These are phyloP conservation scores for Arachis hypogaea DNA, from an alignment of 306 rosid species.

Conservation along the genomic window DNA sequence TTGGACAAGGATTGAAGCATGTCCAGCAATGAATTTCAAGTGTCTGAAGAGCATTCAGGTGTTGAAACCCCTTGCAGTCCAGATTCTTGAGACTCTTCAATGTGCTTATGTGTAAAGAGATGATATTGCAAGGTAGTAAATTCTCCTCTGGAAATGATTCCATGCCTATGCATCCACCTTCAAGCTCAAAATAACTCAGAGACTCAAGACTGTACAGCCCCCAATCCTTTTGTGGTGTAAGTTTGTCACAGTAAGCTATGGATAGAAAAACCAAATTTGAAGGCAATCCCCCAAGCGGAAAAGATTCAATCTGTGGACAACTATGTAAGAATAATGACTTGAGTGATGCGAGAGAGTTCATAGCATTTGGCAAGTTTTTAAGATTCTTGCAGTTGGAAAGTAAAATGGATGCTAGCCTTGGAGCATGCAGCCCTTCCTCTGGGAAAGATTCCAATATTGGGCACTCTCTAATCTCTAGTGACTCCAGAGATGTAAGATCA, in stretches of 20 bases:
- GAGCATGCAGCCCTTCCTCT: conserved; percentile 20
- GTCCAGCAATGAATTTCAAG: conserved; percentile 32
- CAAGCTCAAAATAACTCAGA: conserved; percentile 32
- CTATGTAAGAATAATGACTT: too few species aligned
- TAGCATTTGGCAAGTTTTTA: conserved; percentile 13
- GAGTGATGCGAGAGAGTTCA: conserved; percentile 28
- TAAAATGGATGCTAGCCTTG: conserved; percentile 28
- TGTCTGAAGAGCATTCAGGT: conserved; percentile 27
- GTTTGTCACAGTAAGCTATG: conserved; percentile 25
- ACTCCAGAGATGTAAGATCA: conserved; percentile 22
- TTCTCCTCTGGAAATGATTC: conserved; percentile 33
- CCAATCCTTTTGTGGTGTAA: conserved; percentile 34
- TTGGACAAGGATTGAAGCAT: conserved; percentile 14
- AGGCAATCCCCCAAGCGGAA: conserved; percentile 31
- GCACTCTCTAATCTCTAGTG: conserved; percentile 33
- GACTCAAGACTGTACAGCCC: conserved; percentile 11
- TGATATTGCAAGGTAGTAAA: conserved; percentile 24
- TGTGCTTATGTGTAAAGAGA: neutral
- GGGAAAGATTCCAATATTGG: conserved; percentile 24
- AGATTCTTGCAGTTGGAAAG: conserved; percentile 21
- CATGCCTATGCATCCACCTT: conserved; percentile 39
- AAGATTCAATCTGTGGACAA: conserved; percentile 22
- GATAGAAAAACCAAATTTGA: conserved; percentile 24
- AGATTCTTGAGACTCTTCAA: conserved; percentile 21
- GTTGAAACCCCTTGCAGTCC: conserved; percentile 29